Conservation (phyloP, 2,329 filamentous ascomycete genomes). For the Neocucurbitaria cava region DNA sequence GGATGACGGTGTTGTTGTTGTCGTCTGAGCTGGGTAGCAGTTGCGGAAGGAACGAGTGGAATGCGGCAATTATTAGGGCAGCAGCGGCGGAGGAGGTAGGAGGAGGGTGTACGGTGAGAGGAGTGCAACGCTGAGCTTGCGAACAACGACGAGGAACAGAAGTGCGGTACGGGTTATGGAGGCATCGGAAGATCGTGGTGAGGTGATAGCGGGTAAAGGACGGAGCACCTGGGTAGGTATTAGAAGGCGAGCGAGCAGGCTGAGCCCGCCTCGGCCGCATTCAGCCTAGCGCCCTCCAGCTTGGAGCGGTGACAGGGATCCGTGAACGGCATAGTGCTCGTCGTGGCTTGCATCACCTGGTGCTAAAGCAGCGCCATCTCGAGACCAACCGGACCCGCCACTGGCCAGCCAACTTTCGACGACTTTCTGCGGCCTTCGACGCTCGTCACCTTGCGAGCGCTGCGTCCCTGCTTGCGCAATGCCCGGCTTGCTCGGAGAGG, state of each 20-base stretch:
- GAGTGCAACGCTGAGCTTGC: conserved; percentile 37
- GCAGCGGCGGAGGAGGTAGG: conserved; percentile 10
- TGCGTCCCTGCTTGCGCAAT: not conserved
- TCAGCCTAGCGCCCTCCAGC: conserved; percentile 5
- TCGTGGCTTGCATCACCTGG: conserved; percentile 16
- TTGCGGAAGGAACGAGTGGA: conserved; percentile 39
- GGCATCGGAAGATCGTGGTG: conserved; percentile 35
- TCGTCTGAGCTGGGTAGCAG: conserved; percentile 29
- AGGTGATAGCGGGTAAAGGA: conserved; percentile 31
- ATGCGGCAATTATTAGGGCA: conserved; percentile 30
- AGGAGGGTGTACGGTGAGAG: conserved; percentile 5
- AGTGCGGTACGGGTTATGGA: conserved; percentile 34
- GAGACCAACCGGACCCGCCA: conserved; percentile 15
- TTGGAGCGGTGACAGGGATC: conserved; percentile 24
- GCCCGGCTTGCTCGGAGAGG: conserved; percentile 8
- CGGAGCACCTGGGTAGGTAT: conserved; percentile 22
- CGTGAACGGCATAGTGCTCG: conserved; percentile 2
- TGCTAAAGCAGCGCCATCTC: conserved; percentile 18
- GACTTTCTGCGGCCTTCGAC: conserved; percentile 17
- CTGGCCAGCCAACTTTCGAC: conserved; percentile 24
- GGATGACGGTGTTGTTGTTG: conserved; percentile 18
- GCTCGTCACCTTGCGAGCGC: conserved; percentile 7
- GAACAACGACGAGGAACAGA: conserved; percentile 32
- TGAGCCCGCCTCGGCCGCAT: conserved; percentile 13
- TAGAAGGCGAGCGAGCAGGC: conserved; percentile 14